A percentile compares a stretch with the other conserved stretches of the same genome.
Conservation (phyloP, 139 green algal genomes). For the Astrephomene gubernaculifera region DNA sequence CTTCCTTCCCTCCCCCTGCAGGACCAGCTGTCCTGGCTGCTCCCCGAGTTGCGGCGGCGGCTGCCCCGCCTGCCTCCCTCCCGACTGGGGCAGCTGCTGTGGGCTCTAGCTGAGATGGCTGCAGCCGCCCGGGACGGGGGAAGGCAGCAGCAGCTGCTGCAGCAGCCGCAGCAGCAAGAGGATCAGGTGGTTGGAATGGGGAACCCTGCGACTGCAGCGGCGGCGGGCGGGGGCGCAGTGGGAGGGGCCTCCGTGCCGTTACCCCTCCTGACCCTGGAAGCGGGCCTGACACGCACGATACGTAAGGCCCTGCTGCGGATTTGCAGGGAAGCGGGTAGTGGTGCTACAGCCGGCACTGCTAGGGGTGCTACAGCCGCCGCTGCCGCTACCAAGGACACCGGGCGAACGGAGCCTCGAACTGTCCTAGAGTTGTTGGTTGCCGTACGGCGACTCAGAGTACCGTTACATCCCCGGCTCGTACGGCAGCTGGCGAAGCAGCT, state of each 20-base stretch:
- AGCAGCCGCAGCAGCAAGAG: too few species aligned
- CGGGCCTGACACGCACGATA: too few species aligned
- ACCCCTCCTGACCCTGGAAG: too few species aligned
- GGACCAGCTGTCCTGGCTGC: not conserved
- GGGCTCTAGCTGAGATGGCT: not conserved
- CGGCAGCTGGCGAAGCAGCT: not conserved
- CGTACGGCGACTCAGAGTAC: not conserved
- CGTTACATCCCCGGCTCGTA: not conserved
- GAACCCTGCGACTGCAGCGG: not conserved
- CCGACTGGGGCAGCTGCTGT: conserved; percentile 7
- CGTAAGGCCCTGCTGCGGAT: too few species aligned
- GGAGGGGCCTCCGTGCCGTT: too few species aligned
- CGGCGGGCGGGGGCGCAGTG: too few species aligned
- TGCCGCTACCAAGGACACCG: too few species aligned
- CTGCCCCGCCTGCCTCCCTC: not conserved
- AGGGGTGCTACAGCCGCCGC: not conserved
- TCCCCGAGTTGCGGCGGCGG: not conserved
- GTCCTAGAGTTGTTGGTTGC: not conserved
- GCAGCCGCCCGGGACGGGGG: not conserved
- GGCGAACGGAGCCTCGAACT: too few species aligned
- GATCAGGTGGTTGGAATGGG: too few species aligned
- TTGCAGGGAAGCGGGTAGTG: too few species aligned
- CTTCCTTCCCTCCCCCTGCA: not conserved
- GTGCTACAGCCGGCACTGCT: not conserved
- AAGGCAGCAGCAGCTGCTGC: not conserved